Base-by-base conservation (phyloP, 805 yeast species). In the Candida quercuum region DNA sequence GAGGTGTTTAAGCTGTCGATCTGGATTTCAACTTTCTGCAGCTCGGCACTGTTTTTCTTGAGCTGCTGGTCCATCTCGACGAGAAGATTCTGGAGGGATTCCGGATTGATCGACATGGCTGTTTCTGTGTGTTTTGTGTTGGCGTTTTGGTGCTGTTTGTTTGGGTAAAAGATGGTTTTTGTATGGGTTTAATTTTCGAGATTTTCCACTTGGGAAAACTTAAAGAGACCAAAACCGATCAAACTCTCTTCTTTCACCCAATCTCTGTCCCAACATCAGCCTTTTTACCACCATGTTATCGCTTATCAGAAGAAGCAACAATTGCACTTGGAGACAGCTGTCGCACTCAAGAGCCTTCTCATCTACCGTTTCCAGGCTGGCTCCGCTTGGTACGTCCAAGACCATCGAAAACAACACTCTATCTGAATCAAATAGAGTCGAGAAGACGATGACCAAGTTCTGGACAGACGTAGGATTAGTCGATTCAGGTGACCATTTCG, bases 401-500 rank as follows among this genome's bases (percentile, higher is more conserved):
- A 61, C 77, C 1, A 46, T 71, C 2, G 86, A 81, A 49, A 64
- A 69, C 39, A 81, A 78, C 46, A 46, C 63, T 18, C 54, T 57
- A 36, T 63, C 85, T 0, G 87, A 83, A 46, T 74, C 93, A 4
- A 85, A 83, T 56, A 67, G 84, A 49, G 61, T 82, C 29, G 74
- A 82, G 28, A 81, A 78, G 54, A 81, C 93, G 0, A 61, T 81
- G 38, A 66, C 74, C 33, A 80, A 76, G 57, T 87, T 88, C 59
- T 88, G 96, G 96, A 85, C 84, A 39, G 73, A 77, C 33, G 93
- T 85, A 5, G 67, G 64, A 21, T 60, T 74, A n/a, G 25, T 44
- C 3, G 56, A 49, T 12, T 51, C 55, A 0, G 53, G 56, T 1
- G 56, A 59, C 3, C 60, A 56, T 4, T 68, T 65, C 39, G 74